A percentile compares a stretch with the other conserved stretches of the same genome.
These are phyloP conservation scores for Biscogniauxia mediterranea DNA, from an alignment of 2,329 filamentous ascomycete genomes.

Conservation along the genomic window DNA sequence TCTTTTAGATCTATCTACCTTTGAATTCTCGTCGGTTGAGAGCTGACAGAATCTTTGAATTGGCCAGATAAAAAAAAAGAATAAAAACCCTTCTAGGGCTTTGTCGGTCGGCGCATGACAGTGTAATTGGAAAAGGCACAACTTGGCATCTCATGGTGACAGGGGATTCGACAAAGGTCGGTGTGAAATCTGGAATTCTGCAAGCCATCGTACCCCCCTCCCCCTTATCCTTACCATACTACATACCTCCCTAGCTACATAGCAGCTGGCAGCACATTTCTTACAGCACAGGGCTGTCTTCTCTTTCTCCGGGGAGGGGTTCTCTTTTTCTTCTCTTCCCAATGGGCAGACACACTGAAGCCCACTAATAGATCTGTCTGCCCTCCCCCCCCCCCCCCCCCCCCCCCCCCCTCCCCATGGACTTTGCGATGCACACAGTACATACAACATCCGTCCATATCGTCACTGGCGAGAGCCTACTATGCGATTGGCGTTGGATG, in stretches of 20 bases:
- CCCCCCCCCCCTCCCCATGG: background rate
- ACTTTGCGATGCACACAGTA: background rate
- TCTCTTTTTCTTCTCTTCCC: no score
- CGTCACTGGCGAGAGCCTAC: background rate
- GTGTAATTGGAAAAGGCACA: conserved; percentile 24
- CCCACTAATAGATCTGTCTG: background rate
- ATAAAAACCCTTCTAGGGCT: conserved; percentile 4
- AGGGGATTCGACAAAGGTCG: conserved; percentile 32
- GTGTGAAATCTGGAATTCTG: conserved; percentile 28
- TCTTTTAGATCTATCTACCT: no score
- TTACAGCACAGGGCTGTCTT: background rate
- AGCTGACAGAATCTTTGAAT: conserved; percentile 28
- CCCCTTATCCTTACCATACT: conserved; percentile 3
- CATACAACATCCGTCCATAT: conserved; percentile 6
- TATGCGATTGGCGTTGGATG: conserved; percentile 3
- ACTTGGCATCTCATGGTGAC: conserved; percentile 31
- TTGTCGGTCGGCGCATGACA: conserved; percentile 22
- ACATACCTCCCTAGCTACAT: conserved; percentile 5
- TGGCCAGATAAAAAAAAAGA: conserved; percentile 19
- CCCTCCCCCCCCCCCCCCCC: no score
- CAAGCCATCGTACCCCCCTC: conserved; percentile 7
- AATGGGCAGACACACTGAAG: background rate
- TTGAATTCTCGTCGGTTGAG: conserved; percentile 14
- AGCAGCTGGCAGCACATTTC: background rate
- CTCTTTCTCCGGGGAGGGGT: background rate